phyloP scores from a whole-genome alignment of 441 rosid genomes.

The Mallotus japonicus region DNA sequence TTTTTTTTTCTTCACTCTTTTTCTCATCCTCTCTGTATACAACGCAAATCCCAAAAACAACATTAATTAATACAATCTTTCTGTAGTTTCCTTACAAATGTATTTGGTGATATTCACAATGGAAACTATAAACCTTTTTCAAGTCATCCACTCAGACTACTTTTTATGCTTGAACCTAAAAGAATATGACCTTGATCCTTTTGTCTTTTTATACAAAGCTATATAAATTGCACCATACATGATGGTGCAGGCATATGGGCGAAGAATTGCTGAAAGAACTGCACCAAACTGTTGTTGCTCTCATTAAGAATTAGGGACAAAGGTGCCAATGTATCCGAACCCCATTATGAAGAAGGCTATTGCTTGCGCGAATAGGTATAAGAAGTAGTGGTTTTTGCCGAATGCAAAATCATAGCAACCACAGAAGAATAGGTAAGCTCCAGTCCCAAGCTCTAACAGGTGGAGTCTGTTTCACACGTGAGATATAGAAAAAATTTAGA shows the following conservation, averaged over 20 bases:
- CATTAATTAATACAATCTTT: slow-evolving; percentile 19
- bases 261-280: slow-evolving; percentile 12
- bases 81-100: slow-evolving; percentile 17
- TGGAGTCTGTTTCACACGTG: slow-evolving; percentile 45
- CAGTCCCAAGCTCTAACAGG: slow-evolving; percentile 62
- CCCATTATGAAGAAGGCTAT: slow-evolving; percentile 76
- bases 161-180: slow-evolving; percentile 35
- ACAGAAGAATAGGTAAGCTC: slow-evolving; percentile 65
- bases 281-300: neutral
- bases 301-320: slow-evolving; percentile 43
- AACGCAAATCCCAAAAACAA: slow-evolving; percentile 6
- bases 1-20: slow-evolving; percentile 11
- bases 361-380: slow-evolving; percentile 63
- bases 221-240: slow-evolving; percentile 13
- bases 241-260: neutral
- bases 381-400: slow-evolving; percentile 65
- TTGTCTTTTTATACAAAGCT: slow-evolving; percentile 26
- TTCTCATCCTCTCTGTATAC: slow-evolving; percentile 7
- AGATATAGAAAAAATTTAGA: neutral
- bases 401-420: slow-evolving; percentile 69
- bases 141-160: slow-evolving; percentile 23
- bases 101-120: slow-evolving; percentile 38
- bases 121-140: slow-evolving; percentile 14
- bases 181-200: slow-evolving; percentile 20
- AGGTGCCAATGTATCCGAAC: slow-evolving; percentile 75